phyloP scores from a whole-genome alignment of 2,329 filamentous ascomycete species.

The Penicillium sp. region DNA sequence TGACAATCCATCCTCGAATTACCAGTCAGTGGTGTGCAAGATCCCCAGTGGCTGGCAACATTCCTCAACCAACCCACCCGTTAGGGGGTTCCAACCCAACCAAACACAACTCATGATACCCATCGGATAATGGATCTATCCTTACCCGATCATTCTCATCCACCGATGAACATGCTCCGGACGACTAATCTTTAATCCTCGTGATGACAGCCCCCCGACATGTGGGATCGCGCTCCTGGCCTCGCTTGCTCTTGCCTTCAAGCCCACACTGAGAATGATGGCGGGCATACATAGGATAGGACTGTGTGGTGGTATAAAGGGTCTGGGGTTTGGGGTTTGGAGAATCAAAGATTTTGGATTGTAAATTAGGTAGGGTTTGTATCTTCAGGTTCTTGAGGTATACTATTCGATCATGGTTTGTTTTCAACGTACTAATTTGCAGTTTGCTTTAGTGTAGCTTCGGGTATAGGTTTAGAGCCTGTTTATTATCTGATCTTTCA shows the following conservation, averaged over 20 bases:
- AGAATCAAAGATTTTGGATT: constrained; percentile 1
- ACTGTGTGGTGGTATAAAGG: constrained; percentile 13
- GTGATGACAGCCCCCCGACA: constrained; percentile 2
- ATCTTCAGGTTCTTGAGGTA: neutral
- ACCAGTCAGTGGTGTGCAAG: constrained; percentile 1
- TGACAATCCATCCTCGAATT: neutral
- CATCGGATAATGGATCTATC: neutral
- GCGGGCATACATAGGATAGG: neutral
- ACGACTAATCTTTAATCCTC: neutral
- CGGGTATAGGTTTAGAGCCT: neutral
- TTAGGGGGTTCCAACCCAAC: constrained; percentile 1
- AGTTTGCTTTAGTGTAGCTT: neutral
- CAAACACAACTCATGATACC: neutral
- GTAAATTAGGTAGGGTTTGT: neutral
- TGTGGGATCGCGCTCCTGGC: neutral
- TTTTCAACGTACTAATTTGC: neutral
- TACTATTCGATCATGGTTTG: neutral
- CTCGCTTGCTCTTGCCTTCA: neutral
- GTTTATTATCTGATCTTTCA: neutral
- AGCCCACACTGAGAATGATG: constrained; percentile 24
- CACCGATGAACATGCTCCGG: neutral
- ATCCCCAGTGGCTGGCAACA: constrained; percentile 17
- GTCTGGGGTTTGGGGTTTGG: neutral
- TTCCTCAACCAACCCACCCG: constrained; percentile 7
- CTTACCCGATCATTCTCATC: neutral